phyloP scores from a whole-genome alignment of 768 basidiomycete genomes.

The Astraeus odoratus region DNA sequence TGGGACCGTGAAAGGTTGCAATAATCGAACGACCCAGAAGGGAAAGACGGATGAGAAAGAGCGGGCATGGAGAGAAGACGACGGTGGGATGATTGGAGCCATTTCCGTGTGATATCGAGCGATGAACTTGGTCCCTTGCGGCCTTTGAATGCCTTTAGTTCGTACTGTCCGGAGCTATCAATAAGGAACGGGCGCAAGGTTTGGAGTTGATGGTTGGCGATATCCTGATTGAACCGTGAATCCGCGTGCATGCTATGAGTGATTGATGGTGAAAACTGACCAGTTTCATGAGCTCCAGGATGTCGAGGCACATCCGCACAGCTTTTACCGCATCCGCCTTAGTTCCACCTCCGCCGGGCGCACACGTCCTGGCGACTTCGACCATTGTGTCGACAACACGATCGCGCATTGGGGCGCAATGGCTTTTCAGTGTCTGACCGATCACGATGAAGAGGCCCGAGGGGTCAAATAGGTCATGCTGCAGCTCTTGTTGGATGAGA shows the following conservation, averaged over 20 bases:
- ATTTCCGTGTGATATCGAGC: slow-evolving; percentile 52
- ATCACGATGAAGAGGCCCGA: slow-evolving; percentile 71
- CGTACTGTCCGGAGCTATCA: slow-evolving; percentile 71
- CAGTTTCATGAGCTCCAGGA: slow-evolving; percentile 93
- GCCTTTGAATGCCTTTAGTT: slow-evolving; percentile 69
- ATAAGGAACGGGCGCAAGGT: slow-evolving; percentile 88
- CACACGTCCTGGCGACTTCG: slow-evolving; percentile 51
- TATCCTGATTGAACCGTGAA: slow-evolving; percentile 55
- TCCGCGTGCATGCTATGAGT: slow-evolving; percentile 8
- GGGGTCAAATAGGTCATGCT: slow-evolving; percentile 70
- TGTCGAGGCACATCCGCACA: slow-evolving; percentile 78
- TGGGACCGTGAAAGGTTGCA: slow-evolving; percentile 34
- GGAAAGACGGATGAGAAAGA: slow-evolving; percentile 39
- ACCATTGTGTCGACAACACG: slow-evolving; percentile 80
- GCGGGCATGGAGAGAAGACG: slow-evolving; percentile 35
- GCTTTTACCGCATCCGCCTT: slow-evolving; percentile 65
- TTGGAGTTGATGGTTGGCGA: slow-evolving; percentile 93
- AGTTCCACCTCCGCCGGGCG: slow-evolving; percentile 46
- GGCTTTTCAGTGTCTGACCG: slow-evolving; percentile 76
- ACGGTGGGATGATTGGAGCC: slow-evolving; percentile 52
- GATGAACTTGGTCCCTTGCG: slow-evolving; percentile 40
- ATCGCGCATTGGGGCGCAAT: slow-evolving; percentile 93
- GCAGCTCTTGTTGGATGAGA: slow-evolving; percentile 77
- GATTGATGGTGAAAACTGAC: slow-evolving; percentile 40
- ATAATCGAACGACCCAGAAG: slow-evolving; percentile 38